Base-by-base conservation (phyloP, 2,329 filamentous ascomycete genomes). In the Cytospora chrysosperma region DNA sequence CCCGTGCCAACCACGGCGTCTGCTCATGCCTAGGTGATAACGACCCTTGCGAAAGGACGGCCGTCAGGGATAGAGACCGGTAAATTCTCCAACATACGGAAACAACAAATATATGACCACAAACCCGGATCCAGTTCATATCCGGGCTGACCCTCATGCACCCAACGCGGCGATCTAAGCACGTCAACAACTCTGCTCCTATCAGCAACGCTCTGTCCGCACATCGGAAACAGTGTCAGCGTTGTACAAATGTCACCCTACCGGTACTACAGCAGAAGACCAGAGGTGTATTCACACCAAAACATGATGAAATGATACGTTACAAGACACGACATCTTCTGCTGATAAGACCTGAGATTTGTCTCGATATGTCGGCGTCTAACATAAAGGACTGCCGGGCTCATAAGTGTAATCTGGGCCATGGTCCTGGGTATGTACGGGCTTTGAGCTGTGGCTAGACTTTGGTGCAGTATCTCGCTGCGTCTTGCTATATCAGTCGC, bases 1-100 rank as follows among this genome's bases (percentile, higher is more conserved):
- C 81, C 81, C 0, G 73, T 81, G 59, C 75, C 77, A 17, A 68
- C 50, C 8, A 52, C 59, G 24, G 59, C 63, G 24, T n/a, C 63
- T 13, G 27, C 19, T 19, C 30, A 50, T 13, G 21, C 15, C 2
- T 61, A 55, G 15, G 32, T 27, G 21, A n/a, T n/a, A 21, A 24
- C 9, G 13, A 19, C 8, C 15, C 12, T 34, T 34, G 15, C 12
- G 30, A 12, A 15, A 21, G 12, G n/a, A 21, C 8, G 1, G 9
- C 2, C n/a, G 4, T 21, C 1, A 12, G 17, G 5, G 12, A 2
- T 10, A 47, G 2, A 24, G n/a, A 12, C n/a, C 43, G 43, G n/a
- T 10, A 1, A 12, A 24, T 47, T 1, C 8, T 3, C 8, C 19
- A n/a, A 13, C n/a, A 47, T 12, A 9, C n/a, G 10, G 43, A 15